phyloP scores from a whole-genome alignment of 164 flowering plant species.

The Cinnamomum micranthum region DNA sequence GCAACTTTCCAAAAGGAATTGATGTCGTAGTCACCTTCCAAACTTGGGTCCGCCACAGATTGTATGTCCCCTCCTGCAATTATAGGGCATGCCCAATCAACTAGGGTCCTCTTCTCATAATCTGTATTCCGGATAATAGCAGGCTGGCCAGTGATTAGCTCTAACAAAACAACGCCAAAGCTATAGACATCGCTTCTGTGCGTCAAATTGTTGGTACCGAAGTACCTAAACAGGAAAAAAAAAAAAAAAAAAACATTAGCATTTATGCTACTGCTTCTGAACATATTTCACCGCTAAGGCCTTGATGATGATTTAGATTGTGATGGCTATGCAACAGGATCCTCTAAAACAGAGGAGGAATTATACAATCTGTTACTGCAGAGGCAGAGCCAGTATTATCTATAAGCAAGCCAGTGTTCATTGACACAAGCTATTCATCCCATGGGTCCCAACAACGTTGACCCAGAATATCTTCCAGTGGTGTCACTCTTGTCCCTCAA shows the following conservation, averaged over 20 bases:
- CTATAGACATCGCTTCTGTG: conserved; percentile 56
- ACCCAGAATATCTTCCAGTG: no score
- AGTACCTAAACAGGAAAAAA: conserved; percentile 24
- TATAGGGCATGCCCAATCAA: conserved; percentile 28
- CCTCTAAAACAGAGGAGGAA: no score
- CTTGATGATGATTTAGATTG: no score
- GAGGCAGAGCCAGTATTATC: no score
- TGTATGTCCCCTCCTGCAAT: conserved; percentile 32
- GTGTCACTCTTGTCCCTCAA: no score
- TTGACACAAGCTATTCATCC: no score
- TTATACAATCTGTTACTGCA: no score
- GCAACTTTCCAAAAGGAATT: conserved; percentile 39
- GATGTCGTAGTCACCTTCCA: conserved; percentile 23
- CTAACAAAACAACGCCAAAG: conserved; percentile 47
- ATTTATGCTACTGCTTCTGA: neutral
- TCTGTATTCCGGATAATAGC: conserved; percentile 13
- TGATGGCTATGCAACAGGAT: no score
- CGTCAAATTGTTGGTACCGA: conserved; percentile 20
- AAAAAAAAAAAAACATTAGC: no score
- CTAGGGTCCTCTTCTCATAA: conserved; percentile 16
- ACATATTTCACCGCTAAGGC: no score
- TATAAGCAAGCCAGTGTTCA: no score
- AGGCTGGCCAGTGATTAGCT: conserved; percentile 39
- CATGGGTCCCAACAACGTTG: no score
- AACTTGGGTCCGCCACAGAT: conserved; percentile 33